A percentile compares a stretch with the other conserved stretches of the same genome.
Evolutionary conservation across 331 rosid genomes (phyloP).

Genomic region (Arachis monticola): DNA sequence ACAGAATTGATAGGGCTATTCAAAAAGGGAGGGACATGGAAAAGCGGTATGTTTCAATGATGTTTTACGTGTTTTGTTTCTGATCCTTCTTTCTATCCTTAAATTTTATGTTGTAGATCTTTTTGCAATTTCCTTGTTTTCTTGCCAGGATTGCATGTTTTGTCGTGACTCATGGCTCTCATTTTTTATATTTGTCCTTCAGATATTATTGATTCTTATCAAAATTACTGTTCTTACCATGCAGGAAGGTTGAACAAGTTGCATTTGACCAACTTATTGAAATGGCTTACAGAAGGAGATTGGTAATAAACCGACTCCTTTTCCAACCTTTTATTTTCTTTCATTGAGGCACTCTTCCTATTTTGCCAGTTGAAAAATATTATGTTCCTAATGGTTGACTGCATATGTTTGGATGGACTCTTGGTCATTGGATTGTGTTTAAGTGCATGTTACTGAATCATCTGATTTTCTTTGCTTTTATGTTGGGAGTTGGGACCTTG

Average conservation of each 20-base stretch:
- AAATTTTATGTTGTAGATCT: slow-evolving; percentile 18
- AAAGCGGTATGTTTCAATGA: slow-evolving; percentile 56
- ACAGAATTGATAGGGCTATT: slow-evolving; percentile 60
- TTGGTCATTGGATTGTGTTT: not conserved
- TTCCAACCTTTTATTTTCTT: slow-evolving; percentile 27
- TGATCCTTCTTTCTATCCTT: slow-evolving; percentile 27
- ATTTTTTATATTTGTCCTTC: slow-evolving; percentile 29
- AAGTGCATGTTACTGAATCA: not conserved
- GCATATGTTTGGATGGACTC: not conserved
- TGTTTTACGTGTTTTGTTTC: slow-evolving; percentile 33
- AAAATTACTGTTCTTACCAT: slow-evolving; percentile 35
- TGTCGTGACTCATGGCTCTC: not conserved
- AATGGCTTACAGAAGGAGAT: slow-evolving; percentile 76
- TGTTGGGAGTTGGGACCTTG: slow-evolving; percentile 5
- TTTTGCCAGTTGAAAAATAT: slow-evolving; percentile 27
- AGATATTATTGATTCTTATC: slow-evolving; percentile 37
- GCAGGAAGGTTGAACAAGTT: slow-evolving; percentile 81
- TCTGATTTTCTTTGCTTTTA: not conserved
- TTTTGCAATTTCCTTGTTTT: slow-evolving; percentile 18
- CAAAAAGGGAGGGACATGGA: slow-evolving; percentile 66
- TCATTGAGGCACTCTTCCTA: not conserved
- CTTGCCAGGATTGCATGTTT: not conserved
- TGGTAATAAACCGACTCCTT: slow-evolving; percentile 59
- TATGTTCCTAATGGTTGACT: slow-evolving; percentile 3
- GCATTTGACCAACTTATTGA: slow-evolving; percentile 88